These are phyloP conservation scores for Grosmannia serpens DNA, from an alignment of 2,329 filamentous ascomycete species.

Conservation along the genomic window DNA sequence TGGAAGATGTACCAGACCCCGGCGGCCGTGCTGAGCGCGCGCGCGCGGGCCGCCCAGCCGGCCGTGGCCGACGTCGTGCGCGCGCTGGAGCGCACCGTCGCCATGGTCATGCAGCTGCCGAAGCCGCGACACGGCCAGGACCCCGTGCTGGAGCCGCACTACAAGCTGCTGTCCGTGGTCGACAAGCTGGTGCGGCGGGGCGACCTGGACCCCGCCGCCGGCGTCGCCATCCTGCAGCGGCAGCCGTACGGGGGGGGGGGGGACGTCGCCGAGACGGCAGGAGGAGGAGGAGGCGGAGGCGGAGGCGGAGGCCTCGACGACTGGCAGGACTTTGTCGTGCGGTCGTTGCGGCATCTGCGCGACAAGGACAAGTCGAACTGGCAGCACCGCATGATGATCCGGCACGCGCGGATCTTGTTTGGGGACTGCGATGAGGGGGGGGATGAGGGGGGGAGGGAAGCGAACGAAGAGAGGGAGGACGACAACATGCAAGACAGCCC, in stretches of 20 bases:
- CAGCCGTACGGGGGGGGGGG: slow-evolving; percentile 39
- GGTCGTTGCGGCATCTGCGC: slow-evolving; percentile 37
- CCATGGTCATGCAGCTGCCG: slow-evolving; percentile 37
- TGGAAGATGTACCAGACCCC: slow-evolving; percentile 51
- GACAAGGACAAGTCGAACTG: slow-evolving; percentile 85
- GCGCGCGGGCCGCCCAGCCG: slow-evolving; percentile 27
- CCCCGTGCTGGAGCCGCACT: slow-evolving; percentile 81
- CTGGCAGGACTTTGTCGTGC: slow-evolving; percentile 44
- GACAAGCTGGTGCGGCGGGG: slow-evolving; percentile 63
- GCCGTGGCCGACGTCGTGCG: slow-evolving; percentile 31
- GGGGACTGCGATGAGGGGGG: slow-evolving; percentile 12
- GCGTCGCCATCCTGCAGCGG: slow-evolving; percentile 39
- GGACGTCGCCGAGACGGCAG: slow-evolving; percentile 1
- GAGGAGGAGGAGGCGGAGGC: slow-evolving; percentile 33
- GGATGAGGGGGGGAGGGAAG: background rate
- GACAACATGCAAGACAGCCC: too few relatives aligned
- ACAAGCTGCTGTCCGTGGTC: slow-evolving; percentile 73
- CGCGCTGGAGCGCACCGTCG: slow-evolving; percentile 38
- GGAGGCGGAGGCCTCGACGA: slow-evolving; percentile 35
- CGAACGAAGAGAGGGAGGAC: background rate
- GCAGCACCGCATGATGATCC: slow-evolving; percentile 84
- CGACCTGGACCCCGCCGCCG: slow-evolving; percentile 36
- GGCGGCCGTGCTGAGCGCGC: slow-evolving; percentile 28
- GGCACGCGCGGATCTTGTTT: slow-evolving; percentile 50
- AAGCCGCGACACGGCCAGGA: slow-evolving; percentile 51